Percentiles rank a stretch among this genome's conserved stretches.
These are phyloP conservation scores for Zoysia matrella DNA, from an alignment of 202 grass and related monocot species.

Conservation along the genomic window DNA sequence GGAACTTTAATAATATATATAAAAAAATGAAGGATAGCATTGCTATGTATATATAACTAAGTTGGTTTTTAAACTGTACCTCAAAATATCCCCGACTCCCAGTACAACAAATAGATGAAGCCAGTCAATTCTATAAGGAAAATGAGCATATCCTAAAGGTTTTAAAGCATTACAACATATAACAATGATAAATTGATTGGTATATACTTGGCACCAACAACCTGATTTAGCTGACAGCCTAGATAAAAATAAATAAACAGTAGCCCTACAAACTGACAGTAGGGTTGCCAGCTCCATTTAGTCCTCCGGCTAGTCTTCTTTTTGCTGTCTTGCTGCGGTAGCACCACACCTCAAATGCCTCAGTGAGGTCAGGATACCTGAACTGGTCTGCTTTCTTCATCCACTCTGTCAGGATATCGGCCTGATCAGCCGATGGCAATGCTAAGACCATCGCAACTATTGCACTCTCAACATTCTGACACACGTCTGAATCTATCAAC, in stretches of 20 bases:
- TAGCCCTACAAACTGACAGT: slow-evolving; percentile 58
- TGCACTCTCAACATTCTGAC: slow-evolving; percentile 79
- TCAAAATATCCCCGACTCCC: background rate
- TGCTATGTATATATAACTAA: background rate
- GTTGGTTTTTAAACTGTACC: slow-evolving; percentile 18
- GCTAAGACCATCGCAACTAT: slow-evolving; percentile 80
- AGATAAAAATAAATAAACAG: slow-evolving; percentile 52
- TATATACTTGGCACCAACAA: slow-evolving; percentile 50
- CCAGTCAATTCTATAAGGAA: background rate
- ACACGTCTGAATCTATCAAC: slow-evolving; percentile 60
- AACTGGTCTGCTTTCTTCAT: slow-evolving; percentile 74
- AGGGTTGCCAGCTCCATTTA: slow-evolving; percentile 60
- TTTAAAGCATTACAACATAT: slow-evolving; percentile 49
- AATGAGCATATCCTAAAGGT: background rate
- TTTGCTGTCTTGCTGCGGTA: slow-evolving; percentile 87
- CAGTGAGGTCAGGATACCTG: slow-evolving; percentile 89
- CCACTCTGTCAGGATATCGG: slow-evolving; percentile 80
- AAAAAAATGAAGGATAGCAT: background rate
- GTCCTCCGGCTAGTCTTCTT: slow-evolving; percentile 56
- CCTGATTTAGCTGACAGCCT: slow-evolving; percentile 18
- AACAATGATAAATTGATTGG: slow-evolving; percentile 47
- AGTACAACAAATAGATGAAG: slow-evolving; percentile 19
- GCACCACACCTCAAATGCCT: slow-evolving; percentile 98
- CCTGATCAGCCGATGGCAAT: slow-evolving; percentile 83
- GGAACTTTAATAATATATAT: too few species aligned